phyloP scores from a whole-genome alignment of 148 eudicot species.

The Silene conica region DNA sequence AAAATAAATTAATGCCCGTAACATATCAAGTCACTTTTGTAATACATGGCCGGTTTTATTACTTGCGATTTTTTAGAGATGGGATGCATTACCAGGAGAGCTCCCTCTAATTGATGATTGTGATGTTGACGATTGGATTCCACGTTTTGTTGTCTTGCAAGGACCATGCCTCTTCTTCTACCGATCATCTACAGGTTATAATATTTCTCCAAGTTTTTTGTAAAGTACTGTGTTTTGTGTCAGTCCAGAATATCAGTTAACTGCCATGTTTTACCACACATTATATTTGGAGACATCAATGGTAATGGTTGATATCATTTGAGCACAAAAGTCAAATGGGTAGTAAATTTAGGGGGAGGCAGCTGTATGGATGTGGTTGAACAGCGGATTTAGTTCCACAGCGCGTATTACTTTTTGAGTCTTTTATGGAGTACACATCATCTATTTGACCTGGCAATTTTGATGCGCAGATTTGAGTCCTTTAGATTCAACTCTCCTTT shows the following conservation, averaged over 20 bases:
- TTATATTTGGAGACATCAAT: not conserved
- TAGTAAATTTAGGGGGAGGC: not conserved
- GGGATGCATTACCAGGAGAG: conserved; percentile 96
- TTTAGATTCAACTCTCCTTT: conserved; percentile 73
- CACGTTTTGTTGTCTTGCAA: conserved; percentile 83
- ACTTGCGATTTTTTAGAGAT: conserved; percentile 46
- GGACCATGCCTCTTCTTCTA: conserved; percentile 81
- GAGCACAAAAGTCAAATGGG: no score
- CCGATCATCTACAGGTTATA: conserved; percentile 59
- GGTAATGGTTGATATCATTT: no score
- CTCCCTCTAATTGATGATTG: conserved; percentile 81
- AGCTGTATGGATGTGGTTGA: not conserved
- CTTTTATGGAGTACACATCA: not conserved
- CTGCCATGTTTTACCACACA: not conserved
- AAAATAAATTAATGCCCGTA: not conserved
- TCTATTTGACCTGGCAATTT: not conserved
- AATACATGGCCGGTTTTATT: not conserved
- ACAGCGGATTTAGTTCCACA: not conserved
- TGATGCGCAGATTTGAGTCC: conserved; percentile 83
- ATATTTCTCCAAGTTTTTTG: not conserved
- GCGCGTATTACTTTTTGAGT: not conserved
- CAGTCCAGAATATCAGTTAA: not conserved
- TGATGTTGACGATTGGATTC: conserved; percentile 95
- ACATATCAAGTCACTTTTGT: not conserved
- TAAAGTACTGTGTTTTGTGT: not conserved